These are phyloP conservation scores for Zea luxurians DNA, from an alignment of 176 grass and related monocot genomes.

Conservation along the genomic window DNA sequence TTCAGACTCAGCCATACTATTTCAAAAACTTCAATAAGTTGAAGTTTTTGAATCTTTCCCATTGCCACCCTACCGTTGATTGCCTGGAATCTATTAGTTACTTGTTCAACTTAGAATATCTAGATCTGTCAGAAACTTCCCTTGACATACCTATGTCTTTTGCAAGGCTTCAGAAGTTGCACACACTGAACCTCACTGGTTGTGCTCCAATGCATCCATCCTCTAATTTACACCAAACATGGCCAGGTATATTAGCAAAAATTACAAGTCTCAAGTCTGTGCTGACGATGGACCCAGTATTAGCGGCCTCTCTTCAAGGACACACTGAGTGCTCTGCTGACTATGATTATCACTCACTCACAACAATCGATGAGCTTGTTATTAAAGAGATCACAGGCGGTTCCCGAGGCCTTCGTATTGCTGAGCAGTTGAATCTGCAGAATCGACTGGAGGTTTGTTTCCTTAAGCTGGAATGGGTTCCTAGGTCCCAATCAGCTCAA, in stretches of 20 bases:
- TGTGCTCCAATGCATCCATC: background rate
- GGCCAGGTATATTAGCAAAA: slow-evolving; percentile 1
- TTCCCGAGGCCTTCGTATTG: slow-evolving; percentile 26
- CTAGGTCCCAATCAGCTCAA: background rate
- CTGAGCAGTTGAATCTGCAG: slow-evolving; percentile 8
- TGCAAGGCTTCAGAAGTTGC: slow-evolving; percentile 34
- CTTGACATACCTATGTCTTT: slow-evolving; percentile 23
- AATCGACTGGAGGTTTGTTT: slow-evolving; percentile 20
- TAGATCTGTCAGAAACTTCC: slow-evolving; percentile 28
- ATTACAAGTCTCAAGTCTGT: slow-evolving; percentile 20
- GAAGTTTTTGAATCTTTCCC: slow-evolving; percentile 41
- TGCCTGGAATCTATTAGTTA: slow-evolving; percentile 8
- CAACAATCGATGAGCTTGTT: slow-evolving; percentile 27
- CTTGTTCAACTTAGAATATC: slow-evolving; percentile 37
- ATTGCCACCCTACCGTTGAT: background rate
- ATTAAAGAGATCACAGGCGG: slow-evolving; percentile 11
- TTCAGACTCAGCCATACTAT: slow-evolving; percentile 10
- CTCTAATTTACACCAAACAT: background rate
- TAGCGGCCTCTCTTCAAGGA: background rate
- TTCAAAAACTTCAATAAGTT: slow-evolving; percentile 30
- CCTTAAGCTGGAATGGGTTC: slow-evolving; percentile 29
- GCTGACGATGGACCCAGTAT: slow-evolving; percentile 11
- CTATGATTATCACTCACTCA: background rate
- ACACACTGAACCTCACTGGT: slow-evolving; percentile 33
- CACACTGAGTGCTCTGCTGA: background rate